Evolutionary conservation across 371 early-diverging fungal genomes (phyloP).

Genomic region (Paraphysoderma sedebokerense): DNA sequence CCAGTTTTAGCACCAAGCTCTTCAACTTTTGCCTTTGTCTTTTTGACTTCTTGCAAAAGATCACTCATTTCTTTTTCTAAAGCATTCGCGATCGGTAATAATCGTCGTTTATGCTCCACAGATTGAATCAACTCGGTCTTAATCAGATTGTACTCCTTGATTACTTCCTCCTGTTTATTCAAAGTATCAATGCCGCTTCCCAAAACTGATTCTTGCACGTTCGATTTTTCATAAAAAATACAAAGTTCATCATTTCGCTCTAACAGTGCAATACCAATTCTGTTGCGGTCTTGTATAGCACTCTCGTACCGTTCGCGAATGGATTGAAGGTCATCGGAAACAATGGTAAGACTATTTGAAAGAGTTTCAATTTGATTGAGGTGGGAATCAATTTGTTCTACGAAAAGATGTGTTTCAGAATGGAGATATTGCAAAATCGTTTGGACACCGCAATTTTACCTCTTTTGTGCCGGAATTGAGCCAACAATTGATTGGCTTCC

Average conservation of each 20-base stretch:
- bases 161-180: slow-evolving; percentile 17
- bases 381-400: slow-evolving; percentile 32
- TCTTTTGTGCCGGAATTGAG: slow-evolving; percentile 20
- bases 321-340: slow-evolving; percentile 23
- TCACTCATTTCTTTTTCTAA: slow-evolving; percentile 6
- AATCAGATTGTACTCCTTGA: slow-evolving; percentile 15
- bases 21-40: slow-evolving; percentile 8
- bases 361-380: slow-evolving; percentile 28
- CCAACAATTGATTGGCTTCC: slow-evolving; percentile 28
- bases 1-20: no score
- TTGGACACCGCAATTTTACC: slow-evolving; percentile 5
- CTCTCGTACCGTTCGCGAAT: slow-evolving; percentile 18
- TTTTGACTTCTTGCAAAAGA: slow-evolving; percentile 13
- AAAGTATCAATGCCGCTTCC: slow-evolving; percentile 18
- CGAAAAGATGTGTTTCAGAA: neutral
- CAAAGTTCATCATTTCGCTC: slow-evolving; percentile 36
- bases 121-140: slow-evolving; percentile 13
- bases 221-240: slow-evolving; percentile 27
- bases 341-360: slow-evolving; percentile 18
- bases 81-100: neutral
- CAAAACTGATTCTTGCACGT: slow-evolving; percentile 16
- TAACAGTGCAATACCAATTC: slow-evolving; percentile 20
- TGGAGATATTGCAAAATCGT: neutral
- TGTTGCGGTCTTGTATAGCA: slow-evolving; percentile 22
- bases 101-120: slow-evolving; percentile 9